These are phyloP conservation scores for Fusarium falciforme DNA, from an alignment of 2,329 filamentous ascomycete genomes.

Conservation along the genomic window DNA sequence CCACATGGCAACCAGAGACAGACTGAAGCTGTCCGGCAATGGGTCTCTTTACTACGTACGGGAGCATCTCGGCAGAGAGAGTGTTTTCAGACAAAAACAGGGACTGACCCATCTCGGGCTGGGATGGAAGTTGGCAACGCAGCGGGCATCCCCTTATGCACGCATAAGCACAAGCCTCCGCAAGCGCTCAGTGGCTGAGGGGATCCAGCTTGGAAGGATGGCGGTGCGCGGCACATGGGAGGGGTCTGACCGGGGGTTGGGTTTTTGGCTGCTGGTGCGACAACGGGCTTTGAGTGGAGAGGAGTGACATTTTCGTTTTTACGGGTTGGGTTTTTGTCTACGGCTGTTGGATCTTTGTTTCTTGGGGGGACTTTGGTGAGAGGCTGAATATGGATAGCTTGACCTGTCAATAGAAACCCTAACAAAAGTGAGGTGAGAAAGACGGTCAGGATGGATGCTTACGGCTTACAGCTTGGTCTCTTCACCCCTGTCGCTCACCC, in stretches of 20 bases:
- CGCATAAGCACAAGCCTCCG: constrained; percentile 19
- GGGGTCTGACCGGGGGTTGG: not conserved
- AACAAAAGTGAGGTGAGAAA: not conserved
- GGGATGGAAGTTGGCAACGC: no score
- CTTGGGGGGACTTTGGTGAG: not conserved
- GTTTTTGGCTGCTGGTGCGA: not conserved
- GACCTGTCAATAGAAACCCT: not conserved
- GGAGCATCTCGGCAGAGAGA: not conserved
- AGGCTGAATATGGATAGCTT: not conserved
- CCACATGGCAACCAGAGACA: not conserved
- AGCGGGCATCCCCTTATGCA: constrained; percentile 3
- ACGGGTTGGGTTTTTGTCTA: not conserved
- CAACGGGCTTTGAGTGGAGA: not conserved
- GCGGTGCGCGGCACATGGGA: not conserved
- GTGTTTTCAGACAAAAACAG: not conserved
- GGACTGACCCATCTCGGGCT: not conserved
- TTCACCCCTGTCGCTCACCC: not conserved
- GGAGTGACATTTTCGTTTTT: not conserved
- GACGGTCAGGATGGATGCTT: not conserved
- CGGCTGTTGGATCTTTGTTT: not conserved
- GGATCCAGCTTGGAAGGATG: not conserved
- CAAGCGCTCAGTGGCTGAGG: constrained; percentile 17
- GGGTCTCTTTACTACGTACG: not conserved
- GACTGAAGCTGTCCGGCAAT: not conserved
- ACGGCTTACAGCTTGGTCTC: not conserved